These are phyloP conservation scores for Pseudogymnoascus sp. DNA, from an alignment of 2,329 filamentous ascomycete species.

Conservation along the genomic window DNA sequence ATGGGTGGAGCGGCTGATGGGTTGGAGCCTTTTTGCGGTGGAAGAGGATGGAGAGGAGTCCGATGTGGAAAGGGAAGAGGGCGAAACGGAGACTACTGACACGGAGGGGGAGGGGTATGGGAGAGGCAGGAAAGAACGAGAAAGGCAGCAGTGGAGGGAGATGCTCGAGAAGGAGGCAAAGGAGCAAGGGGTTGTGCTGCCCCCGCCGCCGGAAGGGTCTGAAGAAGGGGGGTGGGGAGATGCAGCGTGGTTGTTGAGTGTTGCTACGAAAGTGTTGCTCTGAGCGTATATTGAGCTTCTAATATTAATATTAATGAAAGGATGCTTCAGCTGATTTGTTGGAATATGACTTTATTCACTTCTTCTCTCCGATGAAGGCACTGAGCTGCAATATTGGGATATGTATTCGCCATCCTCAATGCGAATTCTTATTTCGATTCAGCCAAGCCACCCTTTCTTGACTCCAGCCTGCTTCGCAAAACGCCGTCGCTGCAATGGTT, in stretches of 20 bases:
- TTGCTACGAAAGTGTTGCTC: slow-evolving; percentile 39
- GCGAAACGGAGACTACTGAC: slow-evolving; percentile 33
- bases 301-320: slow-evolving; percentile 4
- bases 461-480: not conserved
- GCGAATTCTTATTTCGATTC: not conserved
- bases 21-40: slow-evolving; percentile 56
- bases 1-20: slow-evolving; percentile 53
- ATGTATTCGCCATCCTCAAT: not conserved
- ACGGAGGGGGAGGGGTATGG: slow-evolving; percentile 30
- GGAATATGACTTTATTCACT: not conserved
- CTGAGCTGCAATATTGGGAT: not conserved
- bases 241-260: slow-evolving; percentile 59
- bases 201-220: slow-evolving; percentile 39
- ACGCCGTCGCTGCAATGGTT: not conserved
- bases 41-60: slow-evolving; percentile 52
- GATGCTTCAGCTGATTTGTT: not conserved
- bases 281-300: slow-evolving; percentile 10
- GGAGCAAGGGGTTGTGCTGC: slow-evolving; percentile 19
- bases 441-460: not conserved
- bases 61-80: slow-evolving; percentile 33
- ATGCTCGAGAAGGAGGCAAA: slow-evolving; percentile 19
- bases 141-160: slow-evolving; percentile 7
- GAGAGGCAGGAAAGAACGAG: not conserved
- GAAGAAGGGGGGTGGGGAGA: slow-evolving; percentile 59
- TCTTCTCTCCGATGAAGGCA: not conserved